phyloP scores from a whole-genome alignment of 2,329 filamentous ascomycete species.

The Sarocladiaceae sp. region DNA sequence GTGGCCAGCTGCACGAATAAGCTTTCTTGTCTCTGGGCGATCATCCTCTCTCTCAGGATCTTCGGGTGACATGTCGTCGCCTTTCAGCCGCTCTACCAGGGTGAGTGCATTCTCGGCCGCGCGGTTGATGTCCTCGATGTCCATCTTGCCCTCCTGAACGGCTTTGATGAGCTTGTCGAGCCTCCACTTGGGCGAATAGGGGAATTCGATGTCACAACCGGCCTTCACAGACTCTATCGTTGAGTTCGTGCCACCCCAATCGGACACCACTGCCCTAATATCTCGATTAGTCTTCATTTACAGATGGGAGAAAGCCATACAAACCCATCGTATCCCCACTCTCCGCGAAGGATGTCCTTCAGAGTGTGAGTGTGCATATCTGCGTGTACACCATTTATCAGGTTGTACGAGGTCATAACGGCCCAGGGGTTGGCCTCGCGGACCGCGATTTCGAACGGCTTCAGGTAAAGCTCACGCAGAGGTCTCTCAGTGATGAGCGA shows the following conservation, averaged over 20 bases:
- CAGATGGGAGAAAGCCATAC: background rate
- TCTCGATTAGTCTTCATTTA: constrained; percentile 15
- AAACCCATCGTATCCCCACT: constrained; percentile 57
- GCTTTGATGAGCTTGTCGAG: constrained; percentile 51
- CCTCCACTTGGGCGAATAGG: constrained; percentile 48
- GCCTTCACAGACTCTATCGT: constrained; percentile 48
- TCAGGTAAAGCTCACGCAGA: constrained; percentile 34
- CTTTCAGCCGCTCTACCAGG: constrained; percentile 54
- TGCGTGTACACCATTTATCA: constrained; percentile 37
- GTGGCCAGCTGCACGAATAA: constrained; percentile 55
- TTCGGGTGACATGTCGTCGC: constrained; percentile 51
- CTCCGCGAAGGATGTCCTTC: constrained; percentile 51
- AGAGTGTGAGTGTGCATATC: constrained; percentile 48
- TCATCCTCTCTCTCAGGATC: constrained; percentile 51
- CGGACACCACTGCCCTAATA: constrained; percentile 47
- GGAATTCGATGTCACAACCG: constrained; percentile 54
- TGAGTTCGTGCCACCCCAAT: constrained; percentile 54
- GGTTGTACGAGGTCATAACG: constrained; percentile 42
- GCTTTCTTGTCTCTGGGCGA: constrained; percentile 47
- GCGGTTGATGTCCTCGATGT: constrained; percentile 43
- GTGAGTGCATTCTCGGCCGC: constrained; percentile 56
- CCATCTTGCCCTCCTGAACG: constrained; percentile 41
- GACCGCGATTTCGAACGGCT: constrained; percentile 38
- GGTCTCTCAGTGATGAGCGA: constrained; percentile 24
- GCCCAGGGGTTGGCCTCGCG: constrained; percentile 35